Evolutionary conservation across 169 alveolate genomes (phyloP).

Genomic region (Cyclospora cayetanensis): DNA sequence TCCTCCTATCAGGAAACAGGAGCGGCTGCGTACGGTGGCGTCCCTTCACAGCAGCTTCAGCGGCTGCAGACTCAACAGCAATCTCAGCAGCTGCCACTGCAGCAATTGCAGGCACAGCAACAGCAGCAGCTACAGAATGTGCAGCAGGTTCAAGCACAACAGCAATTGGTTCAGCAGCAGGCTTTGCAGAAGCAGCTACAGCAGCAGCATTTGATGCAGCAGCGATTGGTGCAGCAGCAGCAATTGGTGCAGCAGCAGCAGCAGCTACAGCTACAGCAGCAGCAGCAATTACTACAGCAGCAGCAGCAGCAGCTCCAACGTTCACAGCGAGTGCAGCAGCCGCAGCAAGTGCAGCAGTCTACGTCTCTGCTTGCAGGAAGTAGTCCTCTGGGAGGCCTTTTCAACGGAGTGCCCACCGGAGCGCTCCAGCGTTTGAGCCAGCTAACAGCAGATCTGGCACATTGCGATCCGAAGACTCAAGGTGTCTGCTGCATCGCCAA

Average conservation of each 20-base stretch:
- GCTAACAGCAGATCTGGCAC: constrained; percentile 14
- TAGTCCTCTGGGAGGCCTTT: not conserved
- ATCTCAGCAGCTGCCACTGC: no score
- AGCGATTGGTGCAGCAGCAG: not conserved
- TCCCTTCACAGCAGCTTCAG: no score
- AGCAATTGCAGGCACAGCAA: no score
- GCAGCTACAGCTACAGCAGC: not conserved
- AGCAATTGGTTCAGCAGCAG: no score
- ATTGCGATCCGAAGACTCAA: constrained; percentile 22
- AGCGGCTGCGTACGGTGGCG: no score
- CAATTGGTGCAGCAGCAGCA: not conserved
- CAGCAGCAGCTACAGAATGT: no score
- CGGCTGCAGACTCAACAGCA: no score
- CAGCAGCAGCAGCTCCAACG: not conserved
- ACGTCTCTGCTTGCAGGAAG: not conserved
- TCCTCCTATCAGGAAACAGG: no score
- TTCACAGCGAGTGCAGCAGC: not conserved
- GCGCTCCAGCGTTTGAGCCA: not conserved
- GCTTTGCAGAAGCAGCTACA: no score
- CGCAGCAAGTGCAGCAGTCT: no score
- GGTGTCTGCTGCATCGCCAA: constrained; percentile 20
- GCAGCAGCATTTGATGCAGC: no score
- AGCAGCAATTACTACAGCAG: not conserved
- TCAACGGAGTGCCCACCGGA: not conserved
- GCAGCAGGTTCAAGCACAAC: no score